Base-by-base conservation (phyloP, 768 basidiomycete species). In the Chiua virens region DNA sequence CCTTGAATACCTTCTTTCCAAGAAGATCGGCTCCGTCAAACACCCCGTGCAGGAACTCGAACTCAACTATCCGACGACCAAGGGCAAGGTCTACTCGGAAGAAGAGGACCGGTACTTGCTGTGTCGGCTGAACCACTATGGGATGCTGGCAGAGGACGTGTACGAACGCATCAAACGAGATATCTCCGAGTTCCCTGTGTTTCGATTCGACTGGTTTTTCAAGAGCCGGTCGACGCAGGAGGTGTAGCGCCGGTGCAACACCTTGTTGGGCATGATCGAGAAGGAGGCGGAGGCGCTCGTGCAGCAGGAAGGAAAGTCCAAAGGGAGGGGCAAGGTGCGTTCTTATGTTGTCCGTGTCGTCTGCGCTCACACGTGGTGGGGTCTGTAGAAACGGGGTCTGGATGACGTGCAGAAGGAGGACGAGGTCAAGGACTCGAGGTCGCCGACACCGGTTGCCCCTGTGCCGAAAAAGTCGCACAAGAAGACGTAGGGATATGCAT, bases 121-220 rank as follows among this genome's bases (percentile, higher is more conserved):
- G 35, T 93, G 91, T 63, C 83, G 94, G 22, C 71, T 98, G 55
- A 83, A 85, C 66, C 83, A 96, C 71, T 95, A 98, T 58, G 93
- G 94, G 21, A 85, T 98, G 79, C 85, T 86, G 49, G 73, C 79
- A 15, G 91, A 91, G 44, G 93, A 97, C 60, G 88, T 92, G 22
- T 97, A 94, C 63, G 96, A 99, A 63, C 74, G 86, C 47, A 97
- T 98, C 72, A 97, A 96, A 80, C 84, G 87, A 69, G 96, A 98
- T 69, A 93, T 98, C 56, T 87, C 85, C 15, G 95, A 98, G 71
- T 98, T 94, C 71, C 95, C 96, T 2, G 89, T 95, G 14, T 99
- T 98, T 75, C 78, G 95, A 20, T 98, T 98, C 61, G 94, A 98
- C 64, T 98, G 94, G 96, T 98, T 97, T 75, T 88, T 94, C 79